These are phyloP conservation scores for Parathielavia appendiculata DNA, from an alignment of 495 filamentous ascomycete species.

Conservation along the genomic window DNA sequence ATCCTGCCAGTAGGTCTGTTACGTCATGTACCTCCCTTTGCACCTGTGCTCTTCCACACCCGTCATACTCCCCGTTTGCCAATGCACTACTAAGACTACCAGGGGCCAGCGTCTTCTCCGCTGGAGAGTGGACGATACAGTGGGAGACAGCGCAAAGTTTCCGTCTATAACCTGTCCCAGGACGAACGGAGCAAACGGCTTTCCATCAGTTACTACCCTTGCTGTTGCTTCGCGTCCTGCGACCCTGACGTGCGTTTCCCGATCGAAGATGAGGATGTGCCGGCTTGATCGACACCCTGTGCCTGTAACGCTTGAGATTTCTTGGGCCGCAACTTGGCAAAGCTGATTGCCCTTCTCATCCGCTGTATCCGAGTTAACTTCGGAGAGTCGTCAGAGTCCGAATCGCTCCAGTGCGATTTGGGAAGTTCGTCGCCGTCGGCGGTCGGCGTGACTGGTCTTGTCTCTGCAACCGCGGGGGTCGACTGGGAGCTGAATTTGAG, in stretches of 20 bases:
- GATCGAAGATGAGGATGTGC: background rate
- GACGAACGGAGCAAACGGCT: background rate
- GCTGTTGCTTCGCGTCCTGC: background rate
- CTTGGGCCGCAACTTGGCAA: slow-evolving; percentile 4
- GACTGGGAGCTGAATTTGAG: background rate
- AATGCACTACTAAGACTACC: no score
- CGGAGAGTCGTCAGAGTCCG: slow-evolving; percentile 15
- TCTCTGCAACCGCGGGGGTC: background rate
- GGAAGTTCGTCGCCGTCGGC: background rate
- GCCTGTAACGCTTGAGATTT: background rate
- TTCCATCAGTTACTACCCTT: background rate
- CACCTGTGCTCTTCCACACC: background rate
- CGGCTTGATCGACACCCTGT: background rate
- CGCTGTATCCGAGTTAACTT: background rate
- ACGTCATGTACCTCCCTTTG: background rate
- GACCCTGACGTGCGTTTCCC: background rate
- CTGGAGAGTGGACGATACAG: no score
- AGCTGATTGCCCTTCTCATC: slow-evolving; percentile 6
- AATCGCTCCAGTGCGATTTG: slow-evolving; percentile 16
- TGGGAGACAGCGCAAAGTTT: no score
- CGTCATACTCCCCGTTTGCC: no score
- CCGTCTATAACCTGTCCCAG: background rate
- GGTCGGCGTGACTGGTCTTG: background rate
- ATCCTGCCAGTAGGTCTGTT: no score
- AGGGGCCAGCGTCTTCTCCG: no score